Conservation (phyloP, 2,329 filamentous ascomycete species). For the Clonostachys rosea region DNA sequence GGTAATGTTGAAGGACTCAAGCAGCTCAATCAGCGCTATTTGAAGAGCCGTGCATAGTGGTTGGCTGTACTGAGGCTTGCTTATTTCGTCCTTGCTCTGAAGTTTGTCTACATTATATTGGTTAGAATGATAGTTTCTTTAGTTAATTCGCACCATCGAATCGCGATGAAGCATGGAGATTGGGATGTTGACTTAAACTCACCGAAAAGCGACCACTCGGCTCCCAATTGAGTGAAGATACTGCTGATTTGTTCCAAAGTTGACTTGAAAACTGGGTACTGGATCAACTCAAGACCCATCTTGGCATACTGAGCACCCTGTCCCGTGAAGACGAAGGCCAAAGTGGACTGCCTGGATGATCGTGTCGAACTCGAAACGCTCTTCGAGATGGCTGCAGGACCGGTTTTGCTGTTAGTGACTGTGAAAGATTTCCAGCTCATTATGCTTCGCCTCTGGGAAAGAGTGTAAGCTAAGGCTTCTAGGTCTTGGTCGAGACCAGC, state of each 20-base stretch:
- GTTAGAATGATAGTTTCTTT: background rate
- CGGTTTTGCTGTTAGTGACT: no score
- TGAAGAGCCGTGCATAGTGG: conserved; percentile 7
- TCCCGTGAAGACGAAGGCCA: conserved; percentile 24
- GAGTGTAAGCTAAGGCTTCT: conserved; percentile 9
- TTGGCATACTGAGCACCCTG: conserved; percentile 14
- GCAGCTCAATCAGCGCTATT: conserved; percentile 23
- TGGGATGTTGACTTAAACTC: background rate
- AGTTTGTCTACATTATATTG: conserved; percentile 3
- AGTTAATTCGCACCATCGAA: no score
- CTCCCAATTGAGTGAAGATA: conserved; percentile 2
- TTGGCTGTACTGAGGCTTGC: conserved; percentile 25
- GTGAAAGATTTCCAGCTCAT: conserved; percentile 7
- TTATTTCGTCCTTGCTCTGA: conserved; percentile 13
- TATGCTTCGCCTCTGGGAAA: conserved; percentile 5
- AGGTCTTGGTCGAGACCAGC: background rate
- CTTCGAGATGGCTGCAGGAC: background rate
- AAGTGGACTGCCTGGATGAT: background rate
- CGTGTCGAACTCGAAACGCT: background rate
- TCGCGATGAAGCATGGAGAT: background rate
- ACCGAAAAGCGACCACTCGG: conserved; percentile 13
- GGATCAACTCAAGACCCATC: conserved; percentile 13
- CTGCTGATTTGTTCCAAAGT: conserved; percentile 20
- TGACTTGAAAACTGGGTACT: conserved; percentile 9
- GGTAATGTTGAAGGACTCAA: conserved; percentile 17